These are phyloP conservation scores for Dalbergia cultrata DNA, from an alignment of 306 rosid genomes.

Conservation along the genomic window DNA sequence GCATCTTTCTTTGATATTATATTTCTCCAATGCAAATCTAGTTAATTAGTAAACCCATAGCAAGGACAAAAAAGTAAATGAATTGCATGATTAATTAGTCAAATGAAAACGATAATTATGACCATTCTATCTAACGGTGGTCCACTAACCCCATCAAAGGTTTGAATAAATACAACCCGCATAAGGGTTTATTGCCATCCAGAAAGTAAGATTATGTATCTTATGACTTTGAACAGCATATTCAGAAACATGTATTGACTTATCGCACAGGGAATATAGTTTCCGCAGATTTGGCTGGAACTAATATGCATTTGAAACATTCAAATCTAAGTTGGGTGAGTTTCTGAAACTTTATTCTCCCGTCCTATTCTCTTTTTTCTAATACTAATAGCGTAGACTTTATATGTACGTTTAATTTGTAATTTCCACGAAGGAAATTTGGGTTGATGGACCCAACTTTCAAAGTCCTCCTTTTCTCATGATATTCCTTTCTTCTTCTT, in stretches of 20 bases:
- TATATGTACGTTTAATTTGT: neutral
- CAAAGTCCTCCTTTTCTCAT: conserved; percentile 38
- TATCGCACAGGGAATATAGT: neutral
- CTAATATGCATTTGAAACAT: conserved; percentile 14
- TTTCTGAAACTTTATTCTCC: conserved; percentile 3
- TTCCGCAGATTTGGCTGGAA: neutral
- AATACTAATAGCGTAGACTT: neutral
- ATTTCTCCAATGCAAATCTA: neutral
- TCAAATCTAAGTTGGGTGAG: conserved; percentile 23
- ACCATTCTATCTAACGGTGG: conserved; percentile 13
- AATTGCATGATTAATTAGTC: neutral
- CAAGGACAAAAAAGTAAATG: neutral
- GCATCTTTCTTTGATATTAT: neutral
- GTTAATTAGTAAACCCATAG: neutral
- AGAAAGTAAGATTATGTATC: conserved; percentile 16
- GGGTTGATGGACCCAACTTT: conserved; percentile 38
- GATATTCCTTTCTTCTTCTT: conserved; percentile 11
- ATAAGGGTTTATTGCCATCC: conserved; percentile 27
- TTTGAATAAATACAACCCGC: conserved; percentile 31
- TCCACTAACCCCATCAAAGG: conserved; percentile 17
- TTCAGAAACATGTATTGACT: conserved; percentile 41
- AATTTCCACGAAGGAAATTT: conserved; percentile 49
- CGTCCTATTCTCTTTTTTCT: neutral
- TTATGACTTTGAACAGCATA: conserved; percentile 46
- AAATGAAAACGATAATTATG: neutral